Percentiles rank a stretch among this genome's conserved stretches.
Conservation (phyloP, 805 yeast species). For the Barnettozyma vustinii region DNA sequence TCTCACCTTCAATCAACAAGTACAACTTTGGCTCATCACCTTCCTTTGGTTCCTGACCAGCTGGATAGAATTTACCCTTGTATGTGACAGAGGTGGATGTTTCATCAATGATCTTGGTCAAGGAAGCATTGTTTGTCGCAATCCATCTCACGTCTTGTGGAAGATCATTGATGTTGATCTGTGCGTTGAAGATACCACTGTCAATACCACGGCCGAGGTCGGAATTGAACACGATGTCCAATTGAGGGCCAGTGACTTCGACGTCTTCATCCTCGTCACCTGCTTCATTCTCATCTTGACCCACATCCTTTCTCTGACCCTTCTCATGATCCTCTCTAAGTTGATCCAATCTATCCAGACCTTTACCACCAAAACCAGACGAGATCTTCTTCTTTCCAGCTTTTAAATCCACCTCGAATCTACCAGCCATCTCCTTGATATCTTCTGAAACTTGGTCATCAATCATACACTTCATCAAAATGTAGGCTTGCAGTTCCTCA, state of each 20-base stretch:
- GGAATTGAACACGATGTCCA: constrained; percentile 44
- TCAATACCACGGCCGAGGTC: constrained; percentile 55
- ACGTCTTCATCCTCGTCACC: constrained; percentile 20
- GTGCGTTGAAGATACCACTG: constrained; percentile 52
- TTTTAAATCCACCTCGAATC: constrained; percentile 56
- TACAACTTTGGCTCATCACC: constrained; percentile 72
- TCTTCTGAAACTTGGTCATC: constrained; percentile 49
- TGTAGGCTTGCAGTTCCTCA: constrained; percentile 67
- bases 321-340: constrained; percentile 46
- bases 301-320: constrained; percentile 24
- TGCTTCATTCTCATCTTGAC: constrained; percentile 23
- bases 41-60: constrained; percentile 47
- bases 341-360: constrained; percentile 72
- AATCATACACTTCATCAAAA: constrained; percentile 41
- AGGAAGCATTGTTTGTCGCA: constrained; percentile 61
- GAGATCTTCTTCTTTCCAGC: constrained; percentile 59
- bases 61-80: constrained; percentile 72
- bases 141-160: constrained; percentile 80
- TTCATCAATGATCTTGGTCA: constrained; percentile 59
- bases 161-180: constrained; percentile 73
- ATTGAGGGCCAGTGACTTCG: constrained; percentile 20
- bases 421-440: constrained; percentile 43
- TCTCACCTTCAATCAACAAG: constrained; percentile 70
- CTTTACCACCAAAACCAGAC: constrained; percentile 91
- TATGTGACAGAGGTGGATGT: constrained; percentile 75